phyloP scores from a whole-genome alignment of 225 moss, liverwort and hornwort genomes.

The Sphagnum tenellum region DNA sequence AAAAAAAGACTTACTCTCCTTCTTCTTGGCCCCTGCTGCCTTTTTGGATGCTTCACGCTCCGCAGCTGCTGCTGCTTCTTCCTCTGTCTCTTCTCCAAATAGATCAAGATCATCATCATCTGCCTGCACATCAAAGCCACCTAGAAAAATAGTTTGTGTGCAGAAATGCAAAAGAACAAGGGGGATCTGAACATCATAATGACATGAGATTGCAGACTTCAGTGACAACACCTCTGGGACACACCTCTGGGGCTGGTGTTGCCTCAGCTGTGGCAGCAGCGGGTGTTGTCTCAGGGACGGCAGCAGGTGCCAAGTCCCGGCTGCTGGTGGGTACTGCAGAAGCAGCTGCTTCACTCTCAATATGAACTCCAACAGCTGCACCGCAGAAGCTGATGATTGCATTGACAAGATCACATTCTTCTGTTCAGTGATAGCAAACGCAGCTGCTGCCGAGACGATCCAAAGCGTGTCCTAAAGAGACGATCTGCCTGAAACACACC shows the following conservation, averaged over 20 bases:
- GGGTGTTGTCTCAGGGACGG: conserved; percentile 1
- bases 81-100: conserved; percentile 49
- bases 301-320: conserved; percentile 3
- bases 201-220: neutral
- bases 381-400: conserved; percentile 20
- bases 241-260: conserved; percentile 13
- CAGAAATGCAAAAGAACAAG: neutral
- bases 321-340: conserved; percentile 5
- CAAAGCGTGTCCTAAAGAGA: neutral
- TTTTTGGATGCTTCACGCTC: conserved; percentile 25
- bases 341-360: conserved; percentile 25
- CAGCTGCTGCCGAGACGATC: neutral
- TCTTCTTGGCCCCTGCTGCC: conserved; percentile 15
- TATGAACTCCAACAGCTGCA: conserved; percentile 37
- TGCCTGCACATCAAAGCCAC: conserved; percentile 4
- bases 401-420: neutral
- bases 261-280: neutral
- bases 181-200: neutral
- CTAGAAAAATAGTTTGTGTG: neutral
- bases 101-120: conserved; percentile 52
- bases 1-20: conserved; percentile 15
- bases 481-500: neutral
- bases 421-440: neutral
- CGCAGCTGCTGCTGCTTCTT: conserved; percentile 35
- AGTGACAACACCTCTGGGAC: neutral